Percentiles rank a stretch among this genome's conserved stretches.
Conservation (phyloP, 306 rosid species). For the Aeschynomene evenia region DNA sequence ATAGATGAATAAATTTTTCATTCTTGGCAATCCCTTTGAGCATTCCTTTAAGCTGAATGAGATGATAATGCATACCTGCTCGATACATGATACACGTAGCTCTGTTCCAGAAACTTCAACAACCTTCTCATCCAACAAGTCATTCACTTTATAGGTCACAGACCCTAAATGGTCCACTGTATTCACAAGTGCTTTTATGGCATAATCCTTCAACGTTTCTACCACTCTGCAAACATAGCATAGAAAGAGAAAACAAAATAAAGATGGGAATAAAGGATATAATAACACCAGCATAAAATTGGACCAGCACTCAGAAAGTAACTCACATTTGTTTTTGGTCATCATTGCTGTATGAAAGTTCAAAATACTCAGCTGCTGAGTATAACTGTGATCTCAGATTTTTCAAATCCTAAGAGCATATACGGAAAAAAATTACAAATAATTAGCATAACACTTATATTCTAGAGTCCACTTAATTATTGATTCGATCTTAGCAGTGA, state of each 20-base stretch:
- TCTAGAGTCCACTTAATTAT: neutral
- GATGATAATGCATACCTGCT: slow-evolving; percentile 60
- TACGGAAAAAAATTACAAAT: slow-evolving; percentile 21
- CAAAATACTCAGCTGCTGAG: slow-evolving; percentile 97
- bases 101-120: slow-evolving; percentile 91
- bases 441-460: slow-evolving; percentile 10
- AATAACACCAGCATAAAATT: neutral
- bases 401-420: slow-evolving; percentile 78
- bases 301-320: slow-evolving; percentile 9
- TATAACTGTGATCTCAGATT: slow-evolving; percentile 86
- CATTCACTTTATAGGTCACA: slow-evolving; percentile 87
- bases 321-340: slow-evolving; percentile 95
- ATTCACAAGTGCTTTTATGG: slow-evolving; percentile 93
- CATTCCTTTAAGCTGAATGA: neutral
- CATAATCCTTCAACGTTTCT: slow-evolving; percentile 93
- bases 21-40: neutral
- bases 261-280: neutral
- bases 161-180: slow-evolving; percentile 99
- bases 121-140: slow-evolving; percentile 91
- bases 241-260: slow-evolving; percentile 14
- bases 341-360: slow-evolving; percentile 87
- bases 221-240: slow-evolving; percentile 60
- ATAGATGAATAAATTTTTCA: slow-evolving; percentile 4
- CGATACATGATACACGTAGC: slow-evolving; percentile 83
- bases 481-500: slow-evolving; percentile 10